A percentile compares a stretch with the other conserved stretches of the same genome.
phyloP scores from a whole-genome alignment of 1,284 basidiomycete genomes.

The Ceratobasidium sp. region DNA sequence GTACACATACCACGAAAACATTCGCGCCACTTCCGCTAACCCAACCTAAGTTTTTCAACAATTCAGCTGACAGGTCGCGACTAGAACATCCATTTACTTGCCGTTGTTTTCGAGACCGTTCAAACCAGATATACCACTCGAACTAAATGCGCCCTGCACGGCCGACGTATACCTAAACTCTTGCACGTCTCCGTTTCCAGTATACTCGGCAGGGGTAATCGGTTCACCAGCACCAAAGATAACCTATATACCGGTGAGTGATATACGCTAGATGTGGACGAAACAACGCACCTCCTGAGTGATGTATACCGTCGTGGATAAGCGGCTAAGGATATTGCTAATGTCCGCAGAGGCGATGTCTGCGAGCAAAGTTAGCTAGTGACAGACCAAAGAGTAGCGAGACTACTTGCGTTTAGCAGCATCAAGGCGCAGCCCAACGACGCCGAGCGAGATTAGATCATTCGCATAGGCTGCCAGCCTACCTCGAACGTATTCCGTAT shows the following conservation, averaged over 20 bases:
- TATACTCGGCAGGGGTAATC: constrained; percentile 40
- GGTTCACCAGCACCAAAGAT: constrained; percentile 42
- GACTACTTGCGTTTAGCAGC: constrained; percentile 70
- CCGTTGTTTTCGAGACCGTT: constrained; percentile 69
- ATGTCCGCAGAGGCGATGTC: constrained; percentile 47
- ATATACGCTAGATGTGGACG: neutral
- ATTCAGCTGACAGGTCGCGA: neutral
- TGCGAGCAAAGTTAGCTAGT: constrained; percentile 10
- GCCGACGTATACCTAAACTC: constrained; percentile 70
- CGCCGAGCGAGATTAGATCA: constrained; percentile 70
- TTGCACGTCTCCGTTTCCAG: constrained; percentile 47
- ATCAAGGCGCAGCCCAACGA: constrained; percentile 74
- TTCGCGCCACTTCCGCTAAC: constrained; percentile 67
- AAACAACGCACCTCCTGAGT: constrained; percentile 43
- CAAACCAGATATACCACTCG: constrained; percentile 65
- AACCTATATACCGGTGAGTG: constrained; percentile 29
- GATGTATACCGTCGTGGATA: constrained; percentile 35
- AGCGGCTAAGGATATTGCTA: constrained; percentile 45
- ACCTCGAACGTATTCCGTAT: constrained; percentile 68
- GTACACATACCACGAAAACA: constrained; percentile 65
- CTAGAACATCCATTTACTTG: constrained; percentile 50
- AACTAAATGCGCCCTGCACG: constrained; percentile 66
- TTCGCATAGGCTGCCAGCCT: constrained; percentile 62
- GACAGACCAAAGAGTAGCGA: neutral
- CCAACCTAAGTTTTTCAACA: constrained; percentile 63